Evolutionary conservation across 176 grass and related monocot species (phyloP).

Genomic region (Zea mays): DNA sequence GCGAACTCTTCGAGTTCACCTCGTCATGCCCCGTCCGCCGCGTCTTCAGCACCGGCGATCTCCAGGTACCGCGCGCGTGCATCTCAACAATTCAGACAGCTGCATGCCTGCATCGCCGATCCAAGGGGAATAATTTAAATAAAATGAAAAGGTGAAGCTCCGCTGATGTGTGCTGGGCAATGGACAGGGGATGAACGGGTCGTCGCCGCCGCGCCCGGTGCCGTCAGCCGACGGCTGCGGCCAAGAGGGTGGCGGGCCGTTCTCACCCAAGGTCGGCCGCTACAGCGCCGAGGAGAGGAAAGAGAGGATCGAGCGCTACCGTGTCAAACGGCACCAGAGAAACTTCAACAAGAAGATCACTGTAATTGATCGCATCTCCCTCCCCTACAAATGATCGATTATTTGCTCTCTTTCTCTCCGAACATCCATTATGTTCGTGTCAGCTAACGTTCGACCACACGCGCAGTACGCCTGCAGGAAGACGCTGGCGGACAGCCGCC

Average conservation of each 20-base stretch:
- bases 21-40: slow-evolving; percentile 54
- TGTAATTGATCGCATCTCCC: slow-evolving; percentile 29
- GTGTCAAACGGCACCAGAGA: slow-evolving; percentile 58
- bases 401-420: background rate
- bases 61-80: slow-evolving; percentile 51
- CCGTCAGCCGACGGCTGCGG: slow-evolving; percentile 40
- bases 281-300: slow-evolving; percentile 80
- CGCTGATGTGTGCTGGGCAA: background rate
- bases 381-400: background rate
- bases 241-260: slow-evolving; percentile 47
- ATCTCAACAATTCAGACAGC: background rate
- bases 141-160: background rate
- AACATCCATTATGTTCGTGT: background rate
- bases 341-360: slow-evolving; percentile 98
- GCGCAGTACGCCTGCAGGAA: slow-evolving; percentile 88
- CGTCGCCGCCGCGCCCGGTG: slow-evolving; percentile 21
- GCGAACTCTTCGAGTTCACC: slow-evolving; percentile 62
- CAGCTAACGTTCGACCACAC: background rate
- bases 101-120: background rate
- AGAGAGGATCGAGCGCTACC: slow-evolving; percentile 70
- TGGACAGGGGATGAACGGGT: slow-evolving; percentile 65
- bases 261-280: slow-evolving; percentile 53
- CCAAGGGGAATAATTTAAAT: background rate
- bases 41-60: slow-evolving; percentile 83
- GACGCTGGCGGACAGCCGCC: slow-evolving; percentile 86